A percentile compares a stretch with the other conserved stretches of the same genome.
These are phyloP conservation scores for Periconia macrospinosa DNA, from an alignment of 2,329 filamentous ascomycete species.

Conservation along the genomic window DNA sequence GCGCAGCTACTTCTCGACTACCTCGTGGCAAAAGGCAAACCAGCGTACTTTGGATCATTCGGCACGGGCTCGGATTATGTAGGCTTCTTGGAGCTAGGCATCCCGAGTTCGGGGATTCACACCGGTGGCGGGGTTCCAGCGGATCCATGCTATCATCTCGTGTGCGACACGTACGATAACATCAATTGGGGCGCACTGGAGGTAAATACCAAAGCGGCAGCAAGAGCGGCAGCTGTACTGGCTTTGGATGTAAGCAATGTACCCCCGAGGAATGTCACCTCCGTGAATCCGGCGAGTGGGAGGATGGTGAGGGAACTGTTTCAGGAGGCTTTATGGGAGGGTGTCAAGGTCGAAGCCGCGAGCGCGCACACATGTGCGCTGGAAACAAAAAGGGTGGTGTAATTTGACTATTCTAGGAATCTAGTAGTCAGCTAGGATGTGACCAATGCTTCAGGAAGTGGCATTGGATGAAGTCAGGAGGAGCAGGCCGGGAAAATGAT, in stretches of 20 bases:
- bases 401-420: neutral
- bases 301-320: slow-evolving; percentile 1
- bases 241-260: neutral
- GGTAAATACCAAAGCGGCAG: slow-evolving; percentile 32
- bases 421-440: no score
- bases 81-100: slow-evolving; percentile 39
- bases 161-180: slow-evolving; percentile 39
- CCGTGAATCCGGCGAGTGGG: neutral
- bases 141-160: slow-evolving; percentile 43
- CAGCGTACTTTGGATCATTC: slow-evolving; percentile 13
- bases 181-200: slow-evolving; percentile 34
- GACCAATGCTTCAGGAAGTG: no score
- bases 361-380: slow-evolving; percentile 2
- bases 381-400: slow-evolving; percentile 2
- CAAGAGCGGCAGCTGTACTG: slow-evolving; percentile 3
- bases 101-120: slow-evolving; percentile 42
- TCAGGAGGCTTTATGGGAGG: neutral
- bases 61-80: slow-evolving; percentile 37
- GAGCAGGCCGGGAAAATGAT: no score
- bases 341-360: neutral
- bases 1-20: slow-evolving; percentile 37
- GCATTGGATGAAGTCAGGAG: no score
- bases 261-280: neutral
- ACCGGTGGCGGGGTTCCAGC: slow-evolving; percentile 31
- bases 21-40: slow-evolving; percentile 24